Evolutionary conservation across 495 filamentous ascomycete species (phyloP).

Genomic region (Margaritispora aquatica): DNA sequence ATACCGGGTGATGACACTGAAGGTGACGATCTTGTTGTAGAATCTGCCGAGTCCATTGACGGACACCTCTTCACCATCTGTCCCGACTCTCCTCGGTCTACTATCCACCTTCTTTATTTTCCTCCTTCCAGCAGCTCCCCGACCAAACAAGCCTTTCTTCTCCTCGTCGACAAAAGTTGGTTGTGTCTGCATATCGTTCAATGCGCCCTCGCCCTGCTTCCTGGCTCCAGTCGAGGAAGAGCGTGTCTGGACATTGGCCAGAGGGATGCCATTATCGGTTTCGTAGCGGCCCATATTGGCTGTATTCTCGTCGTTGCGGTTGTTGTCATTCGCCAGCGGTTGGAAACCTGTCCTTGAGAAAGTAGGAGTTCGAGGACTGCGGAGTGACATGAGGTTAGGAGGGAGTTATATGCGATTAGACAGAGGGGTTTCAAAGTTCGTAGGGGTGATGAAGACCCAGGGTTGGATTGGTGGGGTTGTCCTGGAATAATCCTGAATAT

Average conservation of each 20-base stretch:
- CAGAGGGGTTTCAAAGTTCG: not conserved
- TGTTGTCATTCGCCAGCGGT: slow-evolving; percentile 8
- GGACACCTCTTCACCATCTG: slow-evolving; percentile 52
- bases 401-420: not conserved
- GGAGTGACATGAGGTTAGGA: slow-evolving; percentile 14
- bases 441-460: not conserved
- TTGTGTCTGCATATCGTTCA: slow-evolving; percentile 20
- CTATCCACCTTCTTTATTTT: slow-evolving; percentile 38
- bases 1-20: slow-evolving; percentile 82
- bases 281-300: slow-evolving; percentile 11
- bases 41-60: slow-evolving; percentile 81
- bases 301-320: slow-evolving; percentile 5
- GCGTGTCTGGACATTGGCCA: slow-evolving; percentile 43
- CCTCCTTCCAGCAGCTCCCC: slow-evolving; percentile 47
- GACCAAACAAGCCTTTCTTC: slow-evolving; percentile 49
- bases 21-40: slow-evolving; percentile 78
- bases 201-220: slow-evolving; percentile 33
- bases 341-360: slow-evolving; percentile 18
- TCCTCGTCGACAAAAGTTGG: slow-evolving; percentile 29
- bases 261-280: slow-evolving; percentile 40
- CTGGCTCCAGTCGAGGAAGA: slow-evolving; percentile 42
- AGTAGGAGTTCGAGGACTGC: slow-evolving; percentile 12
- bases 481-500: not conserved
- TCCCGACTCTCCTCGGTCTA: slow-evolving; percentile 20
- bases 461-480: not conserved